Base-by-base conservation (phyloP, 345 rosid genomes). In the Durio zibethinus region DNA sequence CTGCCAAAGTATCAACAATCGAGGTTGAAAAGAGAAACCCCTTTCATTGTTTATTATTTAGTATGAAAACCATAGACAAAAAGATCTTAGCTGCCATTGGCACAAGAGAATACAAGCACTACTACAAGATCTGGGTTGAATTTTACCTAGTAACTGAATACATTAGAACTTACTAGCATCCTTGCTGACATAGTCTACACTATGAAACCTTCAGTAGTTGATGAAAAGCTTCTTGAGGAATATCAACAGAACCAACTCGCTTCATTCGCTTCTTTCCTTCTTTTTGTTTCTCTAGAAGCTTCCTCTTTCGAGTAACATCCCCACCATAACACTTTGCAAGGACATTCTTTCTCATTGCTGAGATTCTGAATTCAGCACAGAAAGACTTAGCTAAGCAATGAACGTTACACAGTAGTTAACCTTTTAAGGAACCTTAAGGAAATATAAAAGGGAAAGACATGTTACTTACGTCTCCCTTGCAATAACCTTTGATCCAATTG, bases 221-320 rank as follows among this genome's bases (percentile, higher is more conserved):
- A 82, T 91, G 90, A 84, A 96, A 96, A 75, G 99, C 98, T 78
- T 96, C 98, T 77, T 96, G 99, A 38, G 99, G 97, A 78, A 96
- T 96, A 77, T 93, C 98, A 75, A 96, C 98, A 72, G 99, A 96
- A 76, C 99, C 99, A 75, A 96, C 84, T 11, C 99, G 88, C 83
- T 96, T 96, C 99, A 96, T 96, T 42, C 97, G 82, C 82, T 93
- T 96, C 88, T 96, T 96, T 74, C 99, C 99, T 89, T 96, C 98
- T 87, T 93, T 93, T 68, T 96, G 97, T 75, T 96, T 96, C 86
- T 93, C 99, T 70, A 96, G 83, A 64, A 93, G 92, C 88, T 96
- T 96, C 88, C 79, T 91, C 83, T 96, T 96, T 78, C 99, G 83
- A 6, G 97, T 92, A 66, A 96, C 81, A 77, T 96, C 99, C 74